phyloP scores from a whole-genome alignment of 2,329 filamentous ascomycete genomes.

The Mollisia scopiformis region DNA sequence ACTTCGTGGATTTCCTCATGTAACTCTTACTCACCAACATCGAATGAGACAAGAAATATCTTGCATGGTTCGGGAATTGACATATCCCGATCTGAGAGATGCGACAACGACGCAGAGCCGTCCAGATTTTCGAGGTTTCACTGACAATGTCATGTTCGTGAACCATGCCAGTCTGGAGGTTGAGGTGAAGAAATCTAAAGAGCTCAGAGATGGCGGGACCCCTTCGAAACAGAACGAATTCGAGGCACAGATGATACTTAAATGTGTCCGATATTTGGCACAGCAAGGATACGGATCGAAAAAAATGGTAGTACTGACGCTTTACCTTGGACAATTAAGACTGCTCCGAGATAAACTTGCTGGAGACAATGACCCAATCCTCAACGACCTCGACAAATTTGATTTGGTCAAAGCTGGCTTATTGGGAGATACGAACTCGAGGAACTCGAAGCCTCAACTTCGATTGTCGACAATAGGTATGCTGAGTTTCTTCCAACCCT shows the following conservation, averaged over 20 bases:
- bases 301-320: slow-evolving; percentile 69
- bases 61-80: slow-evolving; percentile 55
- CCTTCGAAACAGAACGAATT: slow-evolving; percentile 64
- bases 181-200: slow-evolving; percentile 44
- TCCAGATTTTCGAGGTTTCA: slow-evolving; percentile 56
- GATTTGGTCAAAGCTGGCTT: slow-evolving; percentile 67
- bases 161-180: slow-evolving; percentile 61
- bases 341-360: slow-evolving; percentile 57
- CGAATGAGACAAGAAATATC: slow-evolving; percentile 73
- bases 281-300: slow-evolving; percentile 72
- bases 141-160: slow-evolving; percentile 65
- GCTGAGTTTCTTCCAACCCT: slow-evolving; percentile 25
- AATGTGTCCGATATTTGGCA: slow-evolving; percentile 65
- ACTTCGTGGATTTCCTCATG: slow-evolving; percentile 53
- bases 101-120: slow-evolving; percentile 51
- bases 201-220: slow-evolving; percentile 51
- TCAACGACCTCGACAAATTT: slow-evolving; percentile 70
- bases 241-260: slow-evolving; percentile 68
- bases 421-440: slow-evolving; percentile 53
- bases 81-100: slow-evolving; percentile 65
- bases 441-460: slow-evolving; percentile 54
- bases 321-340: slow-evolving; percentile 71
- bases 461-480: slow-evolving; percentile 71
- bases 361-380: slow-evolving; percentile 61
- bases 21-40: slow-evolving; percentile 63